Evolutionary conservation across 257 asterid genomes (phyloP).

Genomic region (Plectranthus barbatus): DNA sequence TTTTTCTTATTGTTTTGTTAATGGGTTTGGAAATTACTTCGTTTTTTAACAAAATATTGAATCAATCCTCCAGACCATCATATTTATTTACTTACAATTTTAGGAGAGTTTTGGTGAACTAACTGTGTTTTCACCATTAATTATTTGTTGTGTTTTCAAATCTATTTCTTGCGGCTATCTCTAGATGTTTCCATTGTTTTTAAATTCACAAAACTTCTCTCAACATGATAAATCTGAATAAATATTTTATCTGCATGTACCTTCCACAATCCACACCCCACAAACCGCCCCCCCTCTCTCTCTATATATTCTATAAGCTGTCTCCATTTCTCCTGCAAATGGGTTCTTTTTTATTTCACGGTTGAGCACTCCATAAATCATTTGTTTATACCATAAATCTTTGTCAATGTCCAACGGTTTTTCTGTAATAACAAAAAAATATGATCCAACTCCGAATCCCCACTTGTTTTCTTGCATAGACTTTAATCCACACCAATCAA

Average conservation of each 20-base stretch:
- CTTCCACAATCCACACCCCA: not conserved
- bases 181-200: not conserved
- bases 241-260: not conserved
- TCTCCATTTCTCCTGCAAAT: constrained; percentile 65
- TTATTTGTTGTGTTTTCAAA: too few species aligned
- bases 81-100: too few species aligned
- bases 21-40: too few species aligned
- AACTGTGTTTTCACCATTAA: not conserved
- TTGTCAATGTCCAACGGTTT: constrained; percentile 7
- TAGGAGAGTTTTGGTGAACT: too few species aligned
- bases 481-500: constrained; percentile 17
- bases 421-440: not conserved
- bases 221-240: not conserved
- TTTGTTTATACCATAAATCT: constrained; percentile 20
- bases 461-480: constrained; percentile 11
- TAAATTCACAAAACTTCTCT: not conserved
- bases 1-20: too few species aligned
- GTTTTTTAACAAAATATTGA: not conserved
- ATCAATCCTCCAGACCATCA: not conserved
- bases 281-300: not conserved
- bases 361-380: constrained; percentile 19
- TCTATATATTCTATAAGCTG: constrained; percentile 18
- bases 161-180: too few species aligned
- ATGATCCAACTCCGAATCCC: not conserved
- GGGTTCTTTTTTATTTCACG: constrained; percentile 23